Percentiles rank a stretch among this genome's conserved stretches.
phyloP scores from a whole-genome alignment of 805 yeast species.

The Ogataea degrootiae region DNA sequence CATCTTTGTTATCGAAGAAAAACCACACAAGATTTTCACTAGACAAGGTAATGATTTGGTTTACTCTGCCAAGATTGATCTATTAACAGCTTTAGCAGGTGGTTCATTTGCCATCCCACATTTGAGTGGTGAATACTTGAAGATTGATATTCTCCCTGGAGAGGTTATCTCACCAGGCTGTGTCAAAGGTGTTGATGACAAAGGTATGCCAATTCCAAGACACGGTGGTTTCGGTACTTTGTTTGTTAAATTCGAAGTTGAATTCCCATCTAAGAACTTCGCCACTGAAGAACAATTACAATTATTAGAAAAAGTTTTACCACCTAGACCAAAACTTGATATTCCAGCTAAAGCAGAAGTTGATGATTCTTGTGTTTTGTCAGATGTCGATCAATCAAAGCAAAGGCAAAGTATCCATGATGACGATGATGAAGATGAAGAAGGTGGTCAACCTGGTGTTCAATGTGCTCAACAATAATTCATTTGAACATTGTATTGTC shows the following conservation, averaged over 20 bases:
- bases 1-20: constrained; percentile 84
- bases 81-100: constrained; percentile 94
- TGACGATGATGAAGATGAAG: constrained; percentile 47
- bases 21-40: constrained; percentile 74
- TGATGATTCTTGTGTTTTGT: constrained; percentile 52
- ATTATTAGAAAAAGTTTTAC: constrained; percentile 70
- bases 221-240: constrained; percentile 86
- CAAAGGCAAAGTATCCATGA: constrained; percentile 43
- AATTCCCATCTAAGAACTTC: constrained; percentile 78
- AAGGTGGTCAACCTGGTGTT: constrained; percentile 63
- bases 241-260: constrained; percentile 78
- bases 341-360: constrained; percentile 72
- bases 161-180: constrained; percentile 86
- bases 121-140: constrained; percentile 86
- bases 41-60: constrained; percentile 87
- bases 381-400: constrained; percentile 25
- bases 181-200: constrained; percentile 76
- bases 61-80: constrained; percentile 82
- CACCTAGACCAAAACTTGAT: constrained; percentile 57
- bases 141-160: constrained; percentile 81
- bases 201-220: constrained; percentile 97
- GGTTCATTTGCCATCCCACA: constrained; percentile 87
- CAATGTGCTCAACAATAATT: constrained; percentile 88
- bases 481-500: too few relatives aligned
- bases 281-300: constrained; percentile 71